Evolutionary conservation across 208 protist genomes (phyloP), one percentile per base, ranked within the genome.

Genomic region (Wallacemonas collosoma): DNA sequence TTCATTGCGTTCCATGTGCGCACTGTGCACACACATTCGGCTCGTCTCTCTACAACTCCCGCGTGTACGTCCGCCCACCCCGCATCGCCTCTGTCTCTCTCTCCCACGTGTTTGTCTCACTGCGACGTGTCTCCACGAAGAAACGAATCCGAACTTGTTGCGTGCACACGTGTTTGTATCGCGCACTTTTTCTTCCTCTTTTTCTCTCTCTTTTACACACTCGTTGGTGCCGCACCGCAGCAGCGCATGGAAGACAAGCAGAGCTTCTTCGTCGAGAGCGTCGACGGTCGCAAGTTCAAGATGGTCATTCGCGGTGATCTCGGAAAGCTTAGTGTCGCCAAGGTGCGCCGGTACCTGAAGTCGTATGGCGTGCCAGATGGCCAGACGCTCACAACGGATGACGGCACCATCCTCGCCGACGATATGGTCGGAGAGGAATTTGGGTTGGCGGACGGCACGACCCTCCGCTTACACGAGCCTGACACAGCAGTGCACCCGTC

Each of bases 241-340:
- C 26, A 26, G 26, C 26, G 26, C 48, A 66, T 67, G 73, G 83
- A 88, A 12, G 86, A 90, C 17, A 90, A 89, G 68, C 78, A 88
- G 68, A 66, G 69, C 14, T 94, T 94, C 53, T 92, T 88, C 73
- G 90, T 95, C 39, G 76, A 89, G 70, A 75, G 81, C 48, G 68
- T 58, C 2, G 90, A 95, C 81, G 88, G 90, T 2, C 81, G 87
- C n/a, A 89, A 83, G 65, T 93, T 93, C 73, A 93, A 93, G 71
- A 92, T 95, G 85, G 90, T 95, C 54, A 93, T 95, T 51, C 79
- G 83, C 50, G 90, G 90, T 15, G 85, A 90, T 62, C 79, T 94
- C 41, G 81, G 81, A 39, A 83, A 83, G 71, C 75, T 95, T 47
- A 88, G 73, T 40, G 90, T 95, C 11, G 83, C 78, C 41, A 95